phyloP scores from a whole-genome alignment of 257 asterid species.

The Thymus quinquecostatus region DNA sequence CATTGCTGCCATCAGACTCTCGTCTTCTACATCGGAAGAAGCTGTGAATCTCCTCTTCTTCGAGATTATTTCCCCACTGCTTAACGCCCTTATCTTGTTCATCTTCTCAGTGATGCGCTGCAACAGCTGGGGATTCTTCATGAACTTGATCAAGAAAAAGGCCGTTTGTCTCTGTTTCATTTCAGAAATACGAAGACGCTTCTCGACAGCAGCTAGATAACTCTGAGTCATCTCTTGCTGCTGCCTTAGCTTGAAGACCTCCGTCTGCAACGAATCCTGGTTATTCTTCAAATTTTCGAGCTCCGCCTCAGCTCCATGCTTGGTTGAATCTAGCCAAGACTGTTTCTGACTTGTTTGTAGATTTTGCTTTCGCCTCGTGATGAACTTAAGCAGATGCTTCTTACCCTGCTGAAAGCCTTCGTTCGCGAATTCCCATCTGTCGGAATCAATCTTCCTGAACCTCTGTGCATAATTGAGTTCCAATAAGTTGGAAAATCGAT shows the following conservation, averaged over 20 bases:
- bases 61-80: conserved; percentile 31
- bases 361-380: conserved; percentile 70
- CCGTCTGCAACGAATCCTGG: conserved; percentile 44
- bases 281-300: conserved; percentile 55
- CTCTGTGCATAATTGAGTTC: conserved; percentile 44
- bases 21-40: not conserved
- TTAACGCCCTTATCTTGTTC: conserved; percentile 32
- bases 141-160: conserved; percentile 48
- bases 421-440: conserved; percentile 89
- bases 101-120: conserved; percentile 42
- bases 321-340: conserved; percentile 42
- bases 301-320: conserved; percentile 44
- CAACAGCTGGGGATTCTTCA: conserved; percentile 55
- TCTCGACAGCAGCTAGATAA: conserved; percentile 46
- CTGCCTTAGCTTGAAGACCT: conserved; percentile 58
- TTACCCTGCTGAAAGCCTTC: conserved; percentile 70
- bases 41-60: conserved; percentile 33
- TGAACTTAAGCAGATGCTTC: conserved; percentile 74
- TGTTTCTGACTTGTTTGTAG: conserved; percentile 38
- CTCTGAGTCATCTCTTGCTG: conserved; percentile 55
- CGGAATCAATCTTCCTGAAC: conserved; percentile 85
- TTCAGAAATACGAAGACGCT: conserved; percentile 53
- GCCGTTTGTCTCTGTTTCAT: conserved; percentile 55
- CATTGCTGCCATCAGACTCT: conserved; percentile 24
- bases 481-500: not conserved